Conservation (phyloP, 116 monocot genomes). For the Thalassia testudinum region DNA sequence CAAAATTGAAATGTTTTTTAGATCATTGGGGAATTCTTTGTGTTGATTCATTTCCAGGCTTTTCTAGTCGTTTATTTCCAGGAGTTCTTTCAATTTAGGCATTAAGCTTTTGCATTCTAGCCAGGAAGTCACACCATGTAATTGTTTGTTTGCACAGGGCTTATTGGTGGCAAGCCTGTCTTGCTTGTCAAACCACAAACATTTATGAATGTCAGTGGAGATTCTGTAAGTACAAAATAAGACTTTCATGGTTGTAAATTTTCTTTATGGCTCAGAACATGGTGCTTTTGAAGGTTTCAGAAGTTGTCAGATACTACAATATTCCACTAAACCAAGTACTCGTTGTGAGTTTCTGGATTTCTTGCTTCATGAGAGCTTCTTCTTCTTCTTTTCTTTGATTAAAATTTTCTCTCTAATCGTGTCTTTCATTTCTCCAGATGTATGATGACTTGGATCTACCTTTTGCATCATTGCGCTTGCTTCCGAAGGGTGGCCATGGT, state of each 20-base stretch:
- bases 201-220: constrained; percentile 97
- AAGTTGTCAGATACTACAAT: constrained; percentile 68
- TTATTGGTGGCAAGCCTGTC: constrained; percentile 43
- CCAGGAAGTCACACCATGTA: no score
- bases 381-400: neutral
- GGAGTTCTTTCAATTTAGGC: no score
- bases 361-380: neutral
- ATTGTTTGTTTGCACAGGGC: no score
- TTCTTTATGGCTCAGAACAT: no score
- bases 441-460: constrained; percentile 96
- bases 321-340: constrained; percentile 86
- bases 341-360: constrained; percentile 24
- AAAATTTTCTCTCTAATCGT: neutral
- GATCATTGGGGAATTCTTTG: no score
- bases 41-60: no score
- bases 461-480: constrained; percentile 75
- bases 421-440: constrained; percentile 31
- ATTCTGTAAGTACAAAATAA: constrained; percentile 39
- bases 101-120: no score
- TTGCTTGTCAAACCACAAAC: constrained; percentile 94
- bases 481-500: constrained; percentile 97
- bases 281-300: constrained; percentile 38
- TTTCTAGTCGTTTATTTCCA: no score
- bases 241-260: no score
- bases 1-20: no score